phyloP scores from a whole-genome alignment of 257 asterid species.

The Nemophila menziesii region DNA sequence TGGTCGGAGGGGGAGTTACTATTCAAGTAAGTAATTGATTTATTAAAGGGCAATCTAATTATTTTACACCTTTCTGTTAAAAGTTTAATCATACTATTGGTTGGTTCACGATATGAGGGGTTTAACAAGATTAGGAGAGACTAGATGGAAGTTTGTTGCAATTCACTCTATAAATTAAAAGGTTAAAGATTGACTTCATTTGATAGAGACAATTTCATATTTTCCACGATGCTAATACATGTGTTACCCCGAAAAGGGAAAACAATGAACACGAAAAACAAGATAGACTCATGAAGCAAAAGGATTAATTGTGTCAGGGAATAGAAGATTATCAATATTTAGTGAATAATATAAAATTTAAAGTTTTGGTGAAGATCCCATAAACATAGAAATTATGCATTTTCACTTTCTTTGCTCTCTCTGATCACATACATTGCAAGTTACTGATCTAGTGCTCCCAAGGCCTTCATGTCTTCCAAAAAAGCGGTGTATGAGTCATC shows the following conservation, averaged over 20 bases:
- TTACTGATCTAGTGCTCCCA: conserved; percentile 70
- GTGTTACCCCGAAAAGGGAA: neutral
- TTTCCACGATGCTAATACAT: neutral
- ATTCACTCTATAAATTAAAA: too few relatives aligned
- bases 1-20: too few relatives aligned
- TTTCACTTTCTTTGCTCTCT: neutral
- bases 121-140: too few relatives aligned
- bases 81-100: too few relatives aligned
- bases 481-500: conserved; percentile 83
- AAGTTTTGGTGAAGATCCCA: neutral
- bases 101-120: too few relatives aligned
- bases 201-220: neutral
- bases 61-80: too few relatives aligned
- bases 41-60: too few relatives aligned
- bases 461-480: conserved; percentile 92
- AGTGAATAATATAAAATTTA: too few relatives aligned
- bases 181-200: too few relatives aligned
- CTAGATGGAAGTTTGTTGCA: too few relatives aligned
- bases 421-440: neutral
- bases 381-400: neutral
- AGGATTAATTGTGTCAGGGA: neutral
- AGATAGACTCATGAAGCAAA: neutral
- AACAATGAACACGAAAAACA: neutral
- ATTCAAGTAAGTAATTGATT: too few relatives aligned
- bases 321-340: too few relatives aligned